Evolutionary conservation across 345 rosid species (phyloP).

Genomic region (Mercurialis annua): DNA sequence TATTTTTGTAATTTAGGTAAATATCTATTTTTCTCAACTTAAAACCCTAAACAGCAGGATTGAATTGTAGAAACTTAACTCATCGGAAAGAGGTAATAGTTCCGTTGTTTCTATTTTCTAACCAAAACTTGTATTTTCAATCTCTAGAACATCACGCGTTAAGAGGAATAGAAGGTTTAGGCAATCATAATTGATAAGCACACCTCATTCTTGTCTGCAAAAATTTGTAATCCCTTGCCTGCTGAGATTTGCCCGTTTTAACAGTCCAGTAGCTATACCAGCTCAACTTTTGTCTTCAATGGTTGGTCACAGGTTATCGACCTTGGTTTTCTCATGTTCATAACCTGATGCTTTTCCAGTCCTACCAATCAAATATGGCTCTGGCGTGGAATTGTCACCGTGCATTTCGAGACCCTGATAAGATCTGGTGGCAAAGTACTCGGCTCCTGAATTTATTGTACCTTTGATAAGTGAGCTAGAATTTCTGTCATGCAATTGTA

Average conservation of each 20-base stretch:
- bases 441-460: conserved; percentile 70
- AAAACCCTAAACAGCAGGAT: too few relatives aligned
- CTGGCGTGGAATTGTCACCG: conserved; percentile 40
- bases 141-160: too few relatives aligned
- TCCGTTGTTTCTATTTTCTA: too few relatives aligned
- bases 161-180: too few relatives aligned
- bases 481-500: conserved; percentile 52
- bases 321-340: conserved; percentile 20
- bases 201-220: not conserved
- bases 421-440: conserved; percentile 56
- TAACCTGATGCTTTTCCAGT: conserved; percentile 64
- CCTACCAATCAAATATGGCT: conserved; percentile 61
- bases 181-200: not conserved
- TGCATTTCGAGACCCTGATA: conserved; percentile 75
- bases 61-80: too few relatives aligned
- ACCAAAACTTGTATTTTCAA: too few relatives aligned
- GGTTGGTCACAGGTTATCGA: conserved; percentile 5
- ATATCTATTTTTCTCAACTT: too few relatives aligned
- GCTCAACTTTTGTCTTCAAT: not conserved
- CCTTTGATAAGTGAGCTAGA: conserved; percentile 43
- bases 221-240: not conserved
- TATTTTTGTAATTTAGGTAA: too few relatives aligned
- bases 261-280: not conserved
- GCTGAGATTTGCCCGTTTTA: not conserved
- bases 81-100: too few relatives aligned